Evolutionary conservation across 495 filamentous ascomycete species (phyloP).

Genomic region (Tuber melanosporum): DNA sequence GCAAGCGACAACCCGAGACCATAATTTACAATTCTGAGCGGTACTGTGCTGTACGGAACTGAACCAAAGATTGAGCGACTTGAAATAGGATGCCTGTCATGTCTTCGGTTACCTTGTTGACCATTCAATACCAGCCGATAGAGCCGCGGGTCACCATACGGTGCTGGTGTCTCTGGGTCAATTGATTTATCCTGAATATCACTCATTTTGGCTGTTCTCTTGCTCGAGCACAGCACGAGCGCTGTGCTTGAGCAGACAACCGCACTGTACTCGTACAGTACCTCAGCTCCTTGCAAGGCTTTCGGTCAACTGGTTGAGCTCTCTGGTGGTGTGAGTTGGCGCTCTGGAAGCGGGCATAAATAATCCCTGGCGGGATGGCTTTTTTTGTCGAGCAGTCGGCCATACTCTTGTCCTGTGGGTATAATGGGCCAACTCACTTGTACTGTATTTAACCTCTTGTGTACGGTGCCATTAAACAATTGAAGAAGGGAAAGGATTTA

Average conservation of each 20-base stretch:
- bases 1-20: neutral
- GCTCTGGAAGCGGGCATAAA: neutral
- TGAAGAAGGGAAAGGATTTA: neutral
- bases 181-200: neutral
- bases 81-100: neutral
- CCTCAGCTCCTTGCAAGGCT: neutral
- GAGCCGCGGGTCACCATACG: neutral
- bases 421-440: neutral
- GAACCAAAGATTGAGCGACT: conserved; percentile 4
- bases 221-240: neutral
- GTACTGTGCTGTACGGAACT: neutral
- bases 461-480: neutral
- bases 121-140: neutral
- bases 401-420: neutral
- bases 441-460: neutral
- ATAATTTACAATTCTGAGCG: conserved; percentile 1
- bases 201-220: neutral
- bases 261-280: neutral
- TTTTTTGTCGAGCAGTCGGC: neutral
- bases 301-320: neutral
- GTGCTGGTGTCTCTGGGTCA: neutral
- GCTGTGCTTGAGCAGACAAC: neutral
- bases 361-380: neutral
- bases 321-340: neutral
- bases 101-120: neutral